Base-by-base conservation (phyloP, 176 grass and related monocot genomes). In the Oryza brachyantha region DNA sequence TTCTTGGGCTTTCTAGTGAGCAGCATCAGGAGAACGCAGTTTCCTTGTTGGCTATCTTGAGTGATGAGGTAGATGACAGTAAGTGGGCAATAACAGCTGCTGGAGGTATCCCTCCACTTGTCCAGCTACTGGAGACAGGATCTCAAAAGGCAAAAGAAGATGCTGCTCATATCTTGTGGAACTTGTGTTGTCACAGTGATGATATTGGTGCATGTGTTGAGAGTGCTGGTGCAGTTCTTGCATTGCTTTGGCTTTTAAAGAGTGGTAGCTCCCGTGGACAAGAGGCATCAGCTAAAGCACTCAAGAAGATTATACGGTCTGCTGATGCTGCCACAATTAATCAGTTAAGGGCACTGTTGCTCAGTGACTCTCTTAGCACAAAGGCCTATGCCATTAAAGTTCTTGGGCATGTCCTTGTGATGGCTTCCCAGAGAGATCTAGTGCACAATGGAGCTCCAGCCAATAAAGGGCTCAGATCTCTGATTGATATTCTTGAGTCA, bases 11-110 rank as follows among this genome's bases (percentile, higher is more conserved):
- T 81, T 98, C 95, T 43, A 87, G 92, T 72, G 96, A 98, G 81
- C 89, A 94, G 70, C 90, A 98, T 77, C 92, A 98, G 78, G 96
- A 98, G 64, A 91, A 98, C 84, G 87, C 96, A 64, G 92, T 98
- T 90, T 87, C 87, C 2, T 84, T 98, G 50, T 87, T 98, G 70
- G 83, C 85, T 66, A 95, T 95, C 70, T 92, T 98, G 83, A 98
- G 92, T 60, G 88, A 95, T 77, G 77, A 93, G 89, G 85, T 94
- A 88, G 96, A 94, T 81, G 92, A 98, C 60, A 95, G 96, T 80
- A 98, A 94, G 71, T 94, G 96, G 92, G 96, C 92, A 73, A 93
- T 98, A 80, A 94, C 92, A 67, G 96, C 92, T 94, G 96, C 96
- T 85, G 96, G 96, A 63, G 96, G 92, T 54, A 94, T 98, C 45